A percentile compares a stretch with the other conserved stretches of the same genome.
Evolutionary conservation across 306 rosid species (phyloP).

Genomic region (Castanospermum australe): DNA sequence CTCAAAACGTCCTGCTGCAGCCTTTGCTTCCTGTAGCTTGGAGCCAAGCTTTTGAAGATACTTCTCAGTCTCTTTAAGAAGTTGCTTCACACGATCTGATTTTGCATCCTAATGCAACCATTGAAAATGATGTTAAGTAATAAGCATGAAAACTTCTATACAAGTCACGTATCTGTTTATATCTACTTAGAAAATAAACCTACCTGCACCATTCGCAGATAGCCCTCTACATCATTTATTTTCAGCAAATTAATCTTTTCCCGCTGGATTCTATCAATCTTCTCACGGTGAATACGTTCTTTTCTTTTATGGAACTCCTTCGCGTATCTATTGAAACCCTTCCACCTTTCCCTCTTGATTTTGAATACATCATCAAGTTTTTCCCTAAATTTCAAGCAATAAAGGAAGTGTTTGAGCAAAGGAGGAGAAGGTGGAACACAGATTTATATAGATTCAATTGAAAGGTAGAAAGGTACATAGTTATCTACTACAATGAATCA

Average conservation of each 20-base stretch:
- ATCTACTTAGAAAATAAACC: slow-evolving; percentile 27
- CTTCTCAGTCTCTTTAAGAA: slow-evolving; percentile 95
- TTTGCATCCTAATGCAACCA: slow-evolving; percentile 77
- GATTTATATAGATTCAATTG: not conserved
- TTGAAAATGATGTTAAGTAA: slow-evolving; percentile 9
- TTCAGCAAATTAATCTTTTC: slow-evolving; percentile 96
- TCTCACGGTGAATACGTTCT: slow-evolving; percentile 98
- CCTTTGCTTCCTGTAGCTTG: slow-evolving; percentile 81
- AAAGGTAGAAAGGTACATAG: not conserved
- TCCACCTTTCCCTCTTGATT: slow-evolving; percentile 87
- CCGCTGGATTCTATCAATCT: slow-evolving; percentile 97
- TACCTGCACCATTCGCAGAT: slow-evolving; percentile 99
- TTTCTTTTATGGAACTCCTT: slow-evolving; percentile 96
- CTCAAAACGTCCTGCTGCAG: slow-evolving; percentile 63
- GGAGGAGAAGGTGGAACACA: not conserved
- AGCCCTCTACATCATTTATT: slow-evolving; percentile 98
- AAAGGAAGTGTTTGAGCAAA: slow-evolving; percentile 25
- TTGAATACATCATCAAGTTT: slow-evolving; percentile 89
- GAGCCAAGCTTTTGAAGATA: slow-evolving; percentile 99
- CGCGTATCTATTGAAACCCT: slow-evolving; percentile 86
- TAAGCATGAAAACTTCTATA: not conserved
- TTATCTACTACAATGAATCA: slow-evolving; percentile 8
- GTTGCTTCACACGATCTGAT: slow-evolving; percentile 99
- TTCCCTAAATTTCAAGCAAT: slow-evolving; percentile 68
- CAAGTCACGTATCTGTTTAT: not conserved